phyloP scores from a whole-genome alignment of 2,329 filamentous ascomycete species.

The Lecanosticta acicola region DNA sequence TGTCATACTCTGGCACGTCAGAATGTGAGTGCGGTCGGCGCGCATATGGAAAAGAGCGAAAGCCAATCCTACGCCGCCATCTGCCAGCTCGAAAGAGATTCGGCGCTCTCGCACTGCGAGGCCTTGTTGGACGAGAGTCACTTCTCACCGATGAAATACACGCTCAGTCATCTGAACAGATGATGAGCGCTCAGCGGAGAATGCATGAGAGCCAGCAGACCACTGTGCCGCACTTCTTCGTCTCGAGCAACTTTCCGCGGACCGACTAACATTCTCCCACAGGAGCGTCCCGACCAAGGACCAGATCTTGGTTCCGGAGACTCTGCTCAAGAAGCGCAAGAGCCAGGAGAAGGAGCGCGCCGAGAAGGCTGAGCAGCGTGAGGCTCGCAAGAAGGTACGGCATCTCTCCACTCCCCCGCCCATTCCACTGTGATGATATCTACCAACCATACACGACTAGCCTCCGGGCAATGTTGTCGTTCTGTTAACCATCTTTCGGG shows the following conservation, averaged over 20 bases:
- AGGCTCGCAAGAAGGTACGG: conserved; percentile 79
- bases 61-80: conserved; percentile 3
- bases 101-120: conserved; percentile 28
- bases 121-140: conserved; percentile 26
- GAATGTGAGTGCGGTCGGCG: conserved; percentile 28
- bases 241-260: conserved; percentile 65
- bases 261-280: conserved; percentile 56
- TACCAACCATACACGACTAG: conserved; percentile 77
- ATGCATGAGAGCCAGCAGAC: conserved; percentile 60
- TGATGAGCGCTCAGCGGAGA: conserved; percentile 30
- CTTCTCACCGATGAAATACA: conserved; percentile 70
- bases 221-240: conserved; percentile 90
- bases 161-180: conserved; percentile 5
- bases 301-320: conserved; percentile 97
- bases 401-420: conserved; percentile 15
- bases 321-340: conserved; percentile 99
- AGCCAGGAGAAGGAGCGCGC: conserved; percentile 98
- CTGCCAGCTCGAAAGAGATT: conserved; percentile 20
- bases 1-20: conserved; percentile 33
- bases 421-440: conserved; percentile 72
- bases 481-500: conserved; percentile 99
- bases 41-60: conserved; percentile 10
- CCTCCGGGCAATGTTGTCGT: conserved; percentile 89
- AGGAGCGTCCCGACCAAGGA: conserved; percentile 91
- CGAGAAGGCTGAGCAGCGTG: conserved; percentile 56